These are phyloP conservation scores for Penicillium brevicompactum DNA, from an alignment of 2,329 filamentous ascomycete genomes.

Conservation along the genomic window DNA sequence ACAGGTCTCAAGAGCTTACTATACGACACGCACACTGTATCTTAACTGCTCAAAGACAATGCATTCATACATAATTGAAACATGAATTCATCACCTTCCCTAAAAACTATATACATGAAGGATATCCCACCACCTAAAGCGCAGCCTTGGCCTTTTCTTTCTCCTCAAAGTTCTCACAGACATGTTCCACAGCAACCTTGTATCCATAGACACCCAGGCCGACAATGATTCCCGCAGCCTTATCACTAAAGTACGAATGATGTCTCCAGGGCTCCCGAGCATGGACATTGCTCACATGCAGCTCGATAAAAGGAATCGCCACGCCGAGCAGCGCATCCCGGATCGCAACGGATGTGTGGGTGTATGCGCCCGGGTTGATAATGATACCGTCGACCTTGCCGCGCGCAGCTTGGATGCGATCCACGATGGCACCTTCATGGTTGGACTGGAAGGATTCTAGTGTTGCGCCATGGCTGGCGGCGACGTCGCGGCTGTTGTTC, in stretches of 20 bases:
- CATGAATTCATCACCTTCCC: not conserved
- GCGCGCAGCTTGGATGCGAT: constrained; percentile 70
- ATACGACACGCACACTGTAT: not conserved
- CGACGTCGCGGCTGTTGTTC: constrained; percentile 52
- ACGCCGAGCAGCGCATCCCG: constrained; percentile 73
- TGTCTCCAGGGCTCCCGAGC: constrained; percentile 68
- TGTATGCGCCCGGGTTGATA: constrained; percentile 76
- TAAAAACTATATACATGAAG: not conserved
- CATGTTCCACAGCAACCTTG: constrained; percentile 60
- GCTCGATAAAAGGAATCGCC: constrained; percentile 72
- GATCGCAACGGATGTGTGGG: constrained; percentile 74
- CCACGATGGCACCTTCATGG: constrained; percentile 73
- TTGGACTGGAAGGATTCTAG: constrained; percentile 73
- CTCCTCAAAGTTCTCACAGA: constrained; percentile 41
- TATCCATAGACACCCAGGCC: constrained; percentile 68
- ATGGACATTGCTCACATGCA: constrained; percentile 78
- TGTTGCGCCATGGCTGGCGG: constrained; percentile 49
- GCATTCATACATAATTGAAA: constrained; percentile 6
- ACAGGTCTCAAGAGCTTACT: too few relatives aligned
- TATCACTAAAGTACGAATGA: constrained; percentile 74
- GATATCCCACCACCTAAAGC: constrained; percentile 9
- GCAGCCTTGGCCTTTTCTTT: constrained; percentile 30
- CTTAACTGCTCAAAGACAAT: not conserved
- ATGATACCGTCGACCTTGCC: constrained; percentile 61
- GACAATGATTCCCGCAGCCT: constrained; percentile 72